Conservation (phyloP, 495 filamentous ascomycete species). For the Sordaria brevicollis region DNA sequence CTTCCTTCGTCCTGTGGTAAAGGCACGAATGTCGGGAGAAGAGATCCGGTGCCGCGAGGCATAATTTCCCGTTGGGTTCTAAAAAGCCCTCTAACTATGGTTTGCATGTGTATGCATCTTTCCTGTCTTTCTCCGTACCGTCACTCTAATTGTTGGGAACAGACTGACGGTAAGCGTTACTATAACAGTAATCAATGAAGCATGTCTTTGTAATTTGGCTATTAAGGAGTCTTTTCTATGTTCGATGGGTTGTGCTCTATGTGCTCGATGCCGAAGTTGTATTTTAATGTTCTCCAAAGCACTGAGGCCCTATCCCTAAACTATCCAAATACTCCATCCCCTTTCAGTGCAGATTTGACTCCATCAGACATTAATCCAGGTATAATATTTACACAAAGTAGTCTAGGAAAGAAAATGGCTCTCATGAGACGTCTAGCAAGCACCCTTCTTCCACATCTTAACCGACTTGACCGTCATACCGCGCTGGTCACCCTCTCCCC, state of each 20-base stretch:
- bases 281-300: not conserved
- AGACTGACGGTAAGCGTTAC: not conserved
- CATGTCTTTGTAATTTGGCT: not conserved
- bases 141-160: too few relatives aligned
- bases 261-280: not conserved
- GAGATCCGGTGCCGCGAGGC: too few relatives aligned
- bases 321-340: not conserved
- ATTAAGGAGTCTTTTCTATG: too few relatives aligned
- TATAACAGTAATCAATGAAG: not conserved
- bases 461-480: constrained; percentile 51
- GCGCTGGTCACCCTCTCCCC: constrained; percentile 36
- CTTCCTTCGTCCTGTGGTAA: too few relatives aligned
- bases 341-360: too few relatives aligned
- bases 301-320: too few relatives aligned
- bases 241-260: not conserved
- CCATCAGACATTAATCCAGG: not conserved
- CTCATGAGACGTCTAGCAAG: not conserved
- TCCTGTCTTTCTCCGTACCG: too few relatives aligned
- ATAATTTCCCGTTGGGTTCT: too few relatives aligned
- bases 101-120: too few relatives aligned
- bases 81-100: too few relatives aligned
- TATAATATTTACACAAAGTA: not conserved
- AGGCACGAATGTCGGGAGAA: too few relatives aligned
- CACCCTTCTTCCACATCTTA: constrained; percentile 27
- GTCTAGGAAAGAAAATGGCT: not conserved